Base-by-base conservation (phyloP, 208 protist species). In the Crithidia mellificae region DNA sequence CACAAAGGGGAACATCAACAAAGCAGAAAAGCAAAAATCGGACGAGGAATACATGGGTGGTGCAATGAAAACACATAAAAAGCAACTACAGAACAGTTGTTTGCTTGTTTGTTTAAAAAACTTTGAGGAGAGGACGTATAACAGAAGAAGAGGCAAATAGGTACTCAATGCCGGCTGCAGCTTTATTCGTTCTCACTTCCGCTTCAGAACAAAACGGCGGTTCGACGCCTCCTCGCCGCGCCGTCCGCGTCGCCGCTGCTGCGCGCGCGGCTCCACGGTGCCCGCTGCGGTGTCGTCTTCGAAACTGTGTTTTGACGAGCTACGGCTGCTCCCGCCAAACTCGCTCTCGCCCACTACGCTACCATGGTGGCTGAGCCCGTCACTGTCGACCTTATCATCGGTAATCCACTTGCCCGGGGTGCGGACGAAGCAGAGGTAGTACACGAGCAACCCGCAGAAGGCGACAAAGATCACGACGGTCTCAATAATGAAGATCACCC, bases 371-470 rank as follows among this genome's bases (percentile, higher is more conserved):
- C 66, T 69, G 22, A 78, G 53, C 0, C 66, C 73, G 8, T 78
- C 64, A 12, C 17, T 66, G 15, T 44, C 63, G 27, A 74, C 50
- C 46, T 46, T 46, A 39, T 73, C 73, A 0, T 72, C 58, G 8
- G 49, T 27, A 14, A 79, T 12, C 19, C 65, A 39, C 72, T 68
- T 78, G 29, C 72, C 72, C 0, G 72, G 72, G n/a, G 72, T 58
- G 19, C 43, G 63, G 0, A 78, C 72, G 29, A 63, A 74, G 54
- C 44, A 62, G 6, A 72, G 29, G 46, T 79, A 81, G 59, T 80
- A 66, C 25, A 78, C 49, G 7, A 84, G 63, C 39, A 84, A 30
- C 2, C 41, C 74, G 11, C 74, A 24, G 53, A 87, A 87, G 53
- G 65, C 34, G 4, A 49, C 53, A 43, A 87, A 81, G 34, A 80